Conservation (phyloP, 495 filamentous ascomycete species). For the Viridothelium virens region DNA sequence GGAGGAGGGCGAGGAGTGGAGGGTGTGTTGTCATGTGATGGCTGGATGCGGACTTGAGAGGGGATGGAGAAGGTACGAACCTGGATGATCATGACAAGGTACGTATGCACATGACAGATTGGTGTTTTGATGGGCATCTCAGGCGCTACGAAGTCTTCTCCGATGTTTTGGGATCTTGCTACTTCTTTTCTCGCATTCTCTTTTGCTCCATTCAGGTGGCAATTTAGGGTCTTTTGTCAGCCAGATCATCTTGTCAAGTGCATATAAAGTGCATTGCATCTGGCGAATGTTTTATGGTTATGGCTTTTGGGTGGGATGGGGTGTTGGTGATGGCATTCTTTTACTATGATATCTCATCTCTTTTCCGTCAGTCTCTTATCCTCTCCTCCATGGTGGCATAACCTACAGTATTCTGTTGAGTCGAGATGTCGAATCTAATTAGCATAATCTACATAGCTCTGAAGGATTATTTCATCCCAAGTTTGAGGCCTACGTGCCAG, state of each 20-base stretch:
- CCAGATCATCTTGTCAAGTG: background rate
- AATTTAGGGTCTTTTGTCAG: background rate
- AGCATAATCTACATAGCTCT: background rate
- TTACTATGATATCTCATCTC: background rate
- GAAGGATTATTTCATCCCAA: too few species aligned
- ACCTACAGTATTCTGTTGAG: background rate
- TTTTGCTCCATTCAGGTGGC: background rate
- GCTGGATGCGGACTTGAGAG: too few species aligned
- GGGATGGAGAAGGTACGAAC: background rate
- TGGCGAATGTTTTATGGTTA: background rate
- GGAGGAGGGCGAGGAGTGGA: slow-evolving; percentile 50
- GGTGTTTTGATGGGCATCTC: background rate
- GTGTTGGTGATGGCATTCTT: background rate
- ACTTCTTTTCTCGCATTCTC: slow-evolving; percentile 5
- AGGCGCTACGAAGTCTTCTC: background rate
- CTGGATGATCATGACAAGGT: background rate
- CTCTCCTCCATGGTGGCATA: background rate
- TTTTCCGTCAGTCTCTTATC: background rate
- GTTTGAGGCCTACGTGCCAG: too few species aligned
- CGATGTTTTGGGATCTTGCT: background rate
- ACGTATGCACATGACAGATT: background rate
- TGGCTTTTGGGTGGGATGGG: background rate
- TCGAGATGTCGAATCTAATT: background rate
- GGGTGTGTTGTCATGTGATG: slow-evolving; percentile 51
- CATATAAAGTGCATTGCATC: slow-evolving; percentile 1